Evolutionary conservation across 1,139 yeast genomes (phyloP), one percentile per base, ranked within the genome.

Genomic region (Hyphopichia pseudoburtonii): DNA sequence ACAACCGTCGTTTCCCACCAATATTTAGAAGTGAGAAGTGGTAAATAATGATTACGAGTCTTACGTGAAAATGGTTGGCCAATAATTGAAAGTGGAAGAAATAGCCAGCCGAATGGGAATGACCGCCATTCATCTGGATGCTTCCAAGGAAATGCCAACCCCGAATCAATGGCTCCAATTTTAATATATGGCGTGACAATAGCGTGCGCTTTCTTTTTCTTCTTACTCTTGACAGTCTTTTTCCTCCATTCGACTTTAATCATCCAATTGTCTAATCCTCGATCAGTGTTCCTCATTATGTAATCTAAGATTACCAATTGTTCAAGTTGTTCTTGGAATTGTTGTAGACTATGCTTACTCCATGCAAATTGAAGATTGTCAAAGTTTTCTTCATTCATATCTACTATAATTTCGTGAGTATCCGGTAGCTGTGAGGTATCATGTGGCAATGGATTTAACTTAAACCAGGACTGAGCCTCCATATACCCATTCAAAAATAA

Each of bases 121-220:
- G 87, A 80, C 38, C 92, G 62, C 89, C 90, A 83, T 51, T 82
- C 89, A 54, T 84, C 86, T 0, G 92, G 92, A 46, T 82, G 87
- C 49, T 84, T 84, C 90, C 90, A 84, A 4, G 92, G 92, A 48
- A 82, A 83, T 0, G 90, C 75, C 22, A 84, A 64, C 0, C 90
- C 90, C 3, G 87, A 82, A 51, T 84, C 92, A 35, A 84, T 84
- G 0, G 92, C 92, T 2, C 88, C 89, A 16, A 84, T 67, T 36
- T 64, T 70, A n/a, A 84, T 46, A 0, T 41, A 43, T 0, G 85
- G 83, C 19, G 45, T 47, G 39, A 50, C 30, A 25, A 46, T 52
- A 10, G 32, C 42, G 3, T 25, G 38, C 4, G 30, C 39, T 9
- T 37, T 33, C 7, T 32, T 42, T 4, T 37, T 39, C 9, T 17